Evolutionary conservation across 2,329 filamentous ascomycete genomes (phyloP).

Genomic region (Aspergillus bombycis): DNA sequence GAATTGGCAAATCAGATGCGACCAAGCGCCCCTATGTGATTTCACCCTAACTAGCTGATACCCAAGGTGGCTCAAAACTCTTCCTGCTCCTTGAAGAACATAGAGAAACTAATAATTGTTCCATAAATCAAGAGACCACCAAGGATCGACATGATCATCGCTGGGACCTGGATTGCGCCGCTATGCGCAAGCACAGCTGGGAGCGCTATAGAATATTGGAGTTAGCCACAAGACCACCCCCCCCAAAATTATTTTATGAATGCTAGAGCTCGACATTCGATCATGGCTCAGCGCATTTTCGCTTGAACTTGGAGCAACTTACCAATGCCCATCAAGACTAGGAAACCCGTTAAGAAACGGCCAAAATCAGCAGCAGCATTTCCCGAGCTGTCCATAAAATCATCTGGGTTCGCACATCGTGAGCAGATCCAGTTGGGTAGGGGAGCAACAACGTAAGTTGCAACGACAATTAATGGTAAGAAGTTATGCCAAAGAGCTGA

Average conservation of each 20-base stretch:
- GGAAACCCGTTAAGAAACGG: slow-evolving; percentile 89
- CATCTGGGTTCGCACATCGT: slow-evolving; percentile 87
- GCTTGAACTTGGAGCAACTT: slow-evolving; percentile 45
- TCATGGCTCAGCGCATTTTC: not conserved
- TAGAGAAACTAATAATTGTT: slow-evolving; percentile 95
- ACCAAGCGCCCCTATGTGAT: not conserved
- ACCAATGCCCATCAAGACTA: slow-evolving; percentile 98
- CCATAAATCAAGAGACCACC: slow-evolving; percentile 95
- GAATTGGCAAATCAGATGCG: not conserved
- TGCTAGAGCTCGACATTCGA: not conserved
- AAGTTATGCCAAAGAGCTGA: slow-evolving; percentile 94
- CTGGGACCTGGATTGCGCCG: slow-evolving; percentile 76
- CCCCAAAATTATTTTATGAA: not conserved
- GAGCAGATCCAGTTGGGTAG: slow-evolving; percentile 95
- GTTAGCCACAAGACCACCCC: not conserved
- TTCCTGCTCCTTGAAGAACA: slow-evolving; percentile 98
- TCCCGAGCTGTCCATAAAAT: slow-evolving; percentile 86
- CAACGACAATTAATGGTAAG: slow-evolving; percentile 92
- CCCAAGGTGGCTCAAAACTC: slow-evolving; percentile 69
- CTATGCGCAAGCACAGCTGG: slow-evolving; percentile 87
- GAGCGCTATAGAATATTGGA: slow-evolving; percentile 63
- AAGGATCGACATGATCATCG: slow-evolving; percentile 93
- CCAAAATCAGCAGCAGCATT: slow-evolving; percentile 90
- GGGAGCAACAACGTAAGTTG: slow-evolving; percentile 90
- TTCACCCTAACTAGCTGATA: not conserved